These are phyloP conservation scores for Flaveria brownii DNA, from an alignment of 129 eudicot species.

Conservation along the genomic window DNA sequence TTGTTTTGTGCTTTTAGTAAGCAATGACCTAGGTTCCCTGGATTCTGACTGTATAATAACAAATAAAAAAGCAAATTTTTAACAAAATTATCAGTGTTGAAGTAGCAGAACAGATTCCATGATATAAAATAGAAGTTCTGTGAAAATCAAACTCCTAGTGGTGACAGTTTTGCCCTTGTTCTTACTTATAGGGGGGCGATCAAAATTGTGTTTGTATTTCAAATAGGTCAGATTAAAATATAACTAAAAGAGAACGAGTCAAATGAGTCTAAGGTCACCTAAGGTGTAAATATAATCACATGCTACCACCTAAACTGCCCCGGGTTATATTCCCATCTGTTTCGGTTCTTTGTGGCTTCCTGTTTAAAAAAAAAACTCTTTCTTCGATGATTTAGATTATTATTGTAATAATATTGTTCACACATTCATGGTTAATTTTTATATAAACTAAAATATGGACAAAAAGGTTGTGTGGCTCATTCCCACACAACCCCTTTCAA, in stretches of 20 bases:
- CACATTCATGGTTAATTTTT: background rate
- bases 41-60: slow-evolving; percentile 30
- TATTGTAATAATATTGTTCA: background rate
- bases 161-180: background rate
- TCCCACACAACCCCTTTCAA: background rate
- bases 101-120: background rate
- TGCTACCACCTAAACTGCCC: background rate
- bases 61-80: background rate
- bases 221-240: background rate
- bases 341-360: background rate
- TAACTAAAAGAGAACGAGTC: background rate
- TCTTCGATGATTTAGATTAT: background rate
- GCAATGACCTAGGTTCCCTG: slow-evolving; percentile 29
- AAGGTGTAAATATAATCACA: background rate
- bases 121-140: background rate
- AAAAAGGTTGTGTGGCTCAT: no score
- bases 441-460: background rate
- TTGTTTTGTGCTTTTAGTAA: slow-evolving; percentile 39
- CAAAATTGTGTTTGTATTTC: background rate
- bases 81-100: background rate
- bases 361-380: background rate
- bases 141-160: background rate
- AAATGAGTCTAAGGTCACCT: background rate
- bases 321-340: background rate
- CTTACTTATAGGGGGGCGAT: background rate